Base-by-base conservation (phyloP, 495 filamentous ascomycete species). In the Hypoxylon fragiforme region DNA sequence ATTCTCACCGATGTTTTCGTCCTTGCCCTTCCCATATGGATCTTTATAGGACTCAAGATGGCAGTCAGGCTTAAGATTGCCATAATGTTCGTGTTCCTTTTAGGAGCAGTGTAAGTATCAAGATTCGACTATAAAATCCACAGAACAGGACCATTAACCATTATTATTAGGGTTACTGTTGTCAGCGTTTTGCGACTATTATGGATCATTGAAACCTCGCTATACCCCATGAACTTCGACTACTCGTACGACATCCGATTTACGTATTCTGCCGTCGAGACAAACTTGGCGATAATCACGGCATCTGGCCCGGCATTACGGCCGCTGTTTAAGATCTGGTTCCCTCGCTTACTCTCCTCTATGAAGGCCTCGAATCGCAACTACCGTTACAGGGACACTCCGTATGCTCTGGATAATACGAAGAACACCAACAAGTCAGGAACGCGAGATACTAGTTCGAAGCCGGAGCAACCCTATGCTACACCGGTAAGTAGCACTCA, bases 281-380 rank as follows among this genome's bases (percentile, higher is more conserved):
- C 74, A 3, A 81, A 82, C 63, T 65, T 82, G 5, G 81, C 79
- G 2, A 67, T 82, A 39, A 72, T 82, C 19, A 77, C 78, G 8
- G 79, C 78, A 8, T 82, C 70, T 8, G 70, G 67, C 0, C 75
- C 75, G 0, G 73, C 73, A 0, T 44, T 77, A 11, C 55, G 72
- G n/a, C 71, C 73, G 3, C 62, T 78, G 21, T 65, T 76, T 44
- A 68, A 70, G 37, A 66, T 70, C 15, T 75, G 73, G 70, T 73
- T 76, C 41, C 67, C 72, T 13, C 63, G 63, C 8, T 60, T 68
- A 14, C 66, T 73, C 52, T 44, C 57, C 1, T 62, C 58, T 62
- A 7, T 52, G 58, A 13, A 52, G 58, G 49, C 49, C 3, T 14
- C 49, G 18, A 63, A 60, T 22, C 49, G 41, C 8, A 63, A 63